A percentile compares a stretch with the other conserved stretches of the same genome.
These are phyloP conservation scores for Backusella luteola DNA, from an alignment of 192 early-diverging fungal species.

Conservation along the genomic window DNA sequence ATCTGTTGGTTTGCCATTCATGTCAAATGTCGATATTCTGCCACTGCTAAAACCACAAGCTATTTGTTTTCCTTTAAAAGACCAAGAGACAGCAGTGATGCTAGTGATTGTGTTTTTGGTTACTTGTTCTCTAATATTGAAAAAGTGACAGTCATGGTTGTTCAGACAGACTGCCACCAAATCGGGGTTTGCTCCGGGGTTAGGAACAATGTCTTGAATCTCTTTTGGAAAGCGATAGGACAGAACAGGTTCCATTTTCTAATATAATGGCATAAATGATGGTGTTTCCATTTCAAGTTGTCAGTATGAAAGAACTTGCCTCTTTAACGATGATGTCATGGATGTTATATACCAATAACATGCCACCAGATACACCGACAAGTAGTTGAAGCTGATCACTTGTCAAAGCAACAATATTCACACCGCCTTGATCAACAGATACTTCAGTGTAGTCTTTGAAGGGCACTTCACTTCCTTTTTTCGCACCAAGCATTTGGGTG, in stretches of 20 bases:
- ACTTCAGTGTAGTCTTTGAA: background rate
- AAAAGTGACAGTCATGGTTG: background rate
- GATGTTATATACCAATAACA: background rate
- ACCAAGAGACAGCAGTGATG: background rate
- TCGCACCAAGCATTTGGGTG: background rate
- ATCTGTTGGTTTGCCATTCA: background rate
- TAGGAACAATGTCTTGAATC: background rate
- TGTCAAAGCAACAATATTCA: background rate
- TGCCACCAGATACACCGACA: background rate
- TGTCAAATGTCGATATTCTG: background rate
- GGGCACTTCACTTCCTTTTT: background rate
- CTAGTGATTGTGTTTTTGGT: background rate
- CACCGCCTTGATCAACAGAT: background rate
- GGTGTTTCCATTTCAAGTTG: background rate
- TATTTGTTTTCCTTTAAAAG: background rate
- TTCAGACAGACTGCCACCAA: background rate
- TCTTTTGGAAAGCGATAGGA: background rate
- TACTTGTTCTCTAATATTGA: background rate
- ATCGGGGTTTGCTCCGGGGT: background rate
- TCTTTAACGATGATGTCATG: background rate
- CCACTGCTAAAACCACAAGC: background rate
- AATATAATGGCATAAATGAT: background rate
- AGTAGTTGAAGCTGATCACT: background rate
- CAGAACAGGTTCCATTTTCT: background rate
- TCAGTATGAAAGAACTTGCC: background rate